Evolutionary conservation across 2,329 filamentous ascomycete species (phyloP), one percentile per base, ranked within the genome.

Genomic region (Pseudocercospora musae): DNA sequence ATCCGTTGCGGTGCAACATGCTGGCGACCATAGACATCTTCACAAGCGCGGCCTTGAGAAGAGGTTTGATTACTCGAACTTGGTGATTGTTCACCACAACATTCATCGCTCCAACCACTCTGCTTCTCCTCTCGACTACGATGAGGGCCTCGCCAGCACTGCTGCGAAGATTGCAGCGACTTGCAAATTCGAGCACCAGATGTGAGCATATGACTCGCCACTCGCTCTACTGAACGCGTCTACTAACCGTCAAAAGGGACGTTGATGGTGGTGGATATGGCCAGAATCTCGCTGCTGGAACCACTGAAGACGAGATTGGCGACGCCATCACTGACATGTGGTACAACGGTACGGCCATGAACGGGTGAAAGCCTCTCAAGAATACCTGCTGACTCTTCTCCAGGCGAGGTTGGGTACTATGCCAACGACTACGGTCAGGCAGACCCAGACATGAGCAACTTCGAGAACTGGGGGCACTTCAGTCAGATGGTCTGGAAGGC

Each of bases 281-380:
- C n/a, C 94, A 98, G 80, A 98, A 97, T 83, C 87, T 97, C 60
- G 93, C 90, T 72, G 87, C 88, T 63, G 81, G 87, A 65, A 81
- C 84, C 65, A 73, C 77, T 1, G 76, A 78, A 23, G 77, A 76
- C 62, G 82, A 86, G 40, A 81, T 90, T 63, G 85, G 86, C 58
- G 80, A 84, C 66, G 86, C 88, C 68, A 87, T 93, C 73, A 90
- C 87, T 71, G 84, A 92, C 75, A 82, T 88, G 79, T 96, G 94
- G 91, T 96, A 96, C 84, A 90, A 93, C 75, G 84, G 37, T 40
- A 40, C 23, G n/a, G n/a, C n/a, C n/a, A n/a, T n/a, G n/a, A n/a
- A n/a, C n/a, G n/a, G n/a, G n/a, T n/a, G n/a, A n/a, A n/a, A 25
- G 13, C 4, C 27, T 29, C 27, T 29, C 11, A n/a, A 2, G 33